phyloP scores from a whole-genome alignment of 257 asterid species.

The Anisodus tanguticus region DNA sequence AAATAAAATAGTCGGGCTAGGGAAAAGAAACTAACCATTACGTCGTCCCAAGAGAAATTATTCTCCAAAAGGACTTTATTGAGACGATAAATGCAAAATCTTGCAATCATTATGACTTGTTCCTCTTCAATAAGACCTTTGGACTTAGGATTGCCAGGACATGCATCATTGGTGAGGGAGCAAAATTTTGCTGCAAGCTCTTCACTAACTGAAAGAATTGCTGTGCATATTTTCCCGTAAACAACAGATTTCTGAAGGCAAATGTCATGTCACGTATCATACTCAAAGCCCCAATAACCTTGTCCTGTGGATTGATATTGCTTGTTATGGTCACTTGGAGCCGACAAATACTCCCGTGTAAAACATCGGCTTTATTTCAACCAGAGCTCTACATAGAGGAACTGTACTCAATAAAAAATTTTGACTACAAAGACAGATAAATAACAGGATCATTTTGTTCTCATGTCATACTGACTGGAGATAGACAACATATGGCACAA shows the following conservation, averaged over 20 bases:
- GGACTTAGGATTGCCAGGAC: constrained; percentile 36
- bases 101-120: constrained; percentile 52
- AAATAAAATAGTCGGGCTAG: neutral
- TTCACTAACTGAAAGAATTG: constrained; percentile 61
- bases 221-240: constrained; percentile 64
- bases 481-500: neutral
- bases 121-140: constrained; percentile 42
- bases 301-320: constrained; percentile 41
- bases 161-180: constrained; percentile 34
- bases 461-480: constrained; percentile 1
- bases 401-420: neutral
- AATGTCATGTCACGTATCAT: constrained; percentile 65
- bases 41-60: constrained; percentile 71
- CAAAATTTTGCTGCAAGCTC: constrained; percentile 56
- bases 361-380: constrained; percentile 91
- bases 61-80: constrained; percentile 62
- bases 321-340: constrained; percentile 42
- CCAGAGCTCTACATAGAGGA: constrained; percentile 63
- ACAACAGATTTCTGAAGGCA: constrained; percentile 68
- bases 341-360: constrained; percentile 49
- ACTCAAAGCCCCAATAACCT: constrained; percentile 64
- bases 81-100: constrained; percentile 69
- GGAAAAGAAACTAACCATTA: constrained; percentile 61
- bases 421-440: neutral
- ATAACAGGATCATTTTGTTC: neutral